A percentile compares a stretch with the other conserved stretches of the same genome.
These are phyloP conservation scores for Boletus rufocinnamomeus DNA, from an alignment of 768 basidiomycete species.

Conservation along the genomic window DNA sequence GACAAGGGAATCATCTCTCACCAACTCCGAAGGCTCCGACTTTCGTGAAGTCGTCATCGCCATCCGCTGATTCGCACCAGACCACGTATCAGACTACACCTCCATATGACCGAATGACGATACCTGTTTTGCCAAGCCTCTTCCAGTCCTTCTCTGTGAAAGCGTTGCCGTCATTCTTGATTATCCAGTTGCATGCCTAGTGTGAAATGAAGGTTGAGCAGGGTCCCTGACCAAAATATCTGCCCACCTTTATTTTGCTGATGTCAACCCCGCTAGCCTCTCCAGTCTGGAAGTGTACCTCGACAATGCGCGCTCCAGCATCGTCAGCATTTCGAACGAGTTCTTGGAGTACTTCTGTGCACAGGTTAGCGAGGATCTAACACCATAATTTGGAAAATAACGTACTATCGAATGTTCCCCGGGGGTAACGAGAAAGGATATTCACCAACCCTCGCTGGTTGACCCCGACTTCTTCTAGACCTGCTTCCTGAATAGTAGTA, in stretches of 20 bases:
- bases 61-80: conserved; percentile 6
- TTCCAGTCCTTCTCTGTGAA: conserved; percentile 12
- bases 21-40: too few species aligned
- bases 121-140: conserved; percentile 20
- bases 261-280: conserved; percentile 37
- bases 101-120: neutral
- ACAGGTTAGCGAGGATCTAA: neutral
- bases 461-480: conserved; percentile 17
- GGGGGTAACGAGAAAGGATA: too few species aligned
- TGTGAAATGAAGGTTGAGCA: neutral
- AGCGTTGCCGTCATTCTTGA: conserved; percentile 11
- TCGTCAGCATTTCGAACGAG: too few species aligned
- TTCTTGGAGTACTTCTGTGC: conserved; percentile 43
- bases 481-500: neutral
- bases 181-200: conserved; percentile 16
- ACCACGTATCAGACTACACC: neutral
- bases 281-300: too few species aligned
- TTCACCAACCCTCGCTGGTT: conserved; percentile 17
- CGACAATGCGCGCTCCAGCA: too few species aligned
- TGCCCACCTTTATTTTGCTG: neutral
- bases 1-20: too few species aligned
- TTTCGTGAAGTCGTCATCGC: conserved; percentile 11
- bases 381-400: too few species aligned
- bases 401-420: too few species aligned
- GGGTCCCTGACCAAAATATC: neutral